Conservation (phyloP, 2,329 filamentous ascomycete species). For the Xylariaceae sp. region DNA sequence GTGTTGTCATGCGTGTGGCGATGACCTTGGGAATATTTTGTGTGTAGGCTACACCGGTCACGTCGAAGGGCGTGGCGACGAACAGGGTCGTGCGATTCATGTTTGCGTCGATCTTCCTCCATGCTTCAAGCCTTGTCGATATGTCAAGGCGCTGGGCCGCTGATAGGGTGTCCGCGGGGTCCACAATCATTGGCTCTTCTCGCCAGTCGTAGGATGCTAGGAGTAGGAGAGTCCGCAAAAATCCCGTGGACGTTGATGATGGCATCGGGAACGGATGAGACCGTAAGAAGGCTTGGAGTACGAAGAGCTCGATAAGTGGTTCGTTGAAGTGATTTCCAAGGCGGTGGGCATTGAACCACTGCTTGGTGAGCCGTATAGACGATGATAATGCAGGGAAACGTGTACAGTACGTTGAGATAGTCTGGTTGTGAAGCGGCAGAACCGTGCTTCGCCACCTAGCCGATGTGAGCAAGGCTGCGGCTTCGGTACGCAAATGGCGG, state of each 20-base stretch:
- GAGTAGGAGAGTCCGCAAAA: conserved; percentile 73
- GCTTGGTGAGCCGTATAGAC: conserved; percentile 77
- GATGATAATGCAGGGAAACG: conserved; percentile 73
- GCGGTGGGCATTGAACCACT: conserved; percentile 67
- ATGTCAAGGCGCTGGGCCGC: conserved; percentile 56
- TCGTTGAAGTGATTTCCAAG: conserved; percentile 69
- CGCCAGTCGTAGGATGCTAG: conserved; percentile 91
- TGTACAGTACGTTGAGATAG: conserved; percentile 72
- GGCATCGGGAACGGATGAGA: conserved; percentile 77
- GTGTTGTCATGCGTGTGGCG: conserved; percentile 72
- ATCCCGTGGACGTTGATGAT: conserved; percentile 70
- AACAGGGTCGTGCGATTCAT: conserved; percentile 82
- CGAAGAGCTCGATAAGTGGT: conserved; percentile 80
- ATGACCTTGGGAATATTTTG: conserved; percentile 72
- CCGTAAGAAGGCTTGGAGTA: conserved; percentile 69
- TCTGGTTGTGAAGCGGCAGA: conserved; percentile 73
- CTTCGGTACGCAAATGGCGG: conserved; percentile 59
- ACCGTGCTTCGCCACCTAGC: conserved; percentile 69
- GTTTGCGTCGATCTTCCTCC: conserved; percentile 80
- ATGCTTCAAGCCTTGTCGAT: conserved; percentile 68
- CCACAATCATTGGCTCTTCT: conserved; percentile 71
- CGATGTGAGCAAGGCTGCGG: conserved; percentile 61
- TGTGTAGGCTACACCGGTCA: conserved; percentile 76
- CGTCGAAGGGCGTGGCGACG: conserved; percentile 72
- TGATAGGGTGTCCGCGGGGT: conserved; percentile 62